These are phyloP conservation scores for Zoysia matrella DNA, from an alignment of 202 grass and related monocot species.

Conservation along the genomic window DNA sequence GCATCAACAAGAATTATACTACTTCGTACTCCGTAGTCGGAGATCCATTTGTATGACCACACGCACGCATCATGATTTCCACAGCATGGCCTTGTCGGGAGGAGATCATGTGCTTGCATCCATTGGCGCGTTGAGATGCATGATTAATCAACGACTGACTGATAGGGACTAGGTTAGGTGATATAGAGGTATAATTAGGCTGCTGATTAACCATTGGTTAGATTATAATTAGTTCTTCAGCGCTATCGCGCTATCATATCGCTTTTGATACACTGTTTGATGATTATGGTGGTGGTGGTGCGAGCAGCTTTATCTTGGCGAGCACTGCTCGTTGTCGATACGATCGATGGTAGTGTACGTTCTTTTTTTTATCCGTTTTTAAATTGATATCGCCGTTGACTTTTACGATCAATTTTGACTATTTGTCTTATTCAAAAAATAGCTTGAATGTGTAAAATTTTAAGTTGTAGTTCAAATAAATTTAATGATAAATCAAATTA, in stretches of 20 bases:
- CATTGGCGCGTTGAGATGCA: neutral
- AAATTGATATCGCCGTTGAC: too few relatives aligned
- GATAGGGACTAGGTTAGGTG: neutral
- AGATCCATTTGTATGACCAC: neutral
- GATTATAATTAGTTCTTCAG: slow-evolving; percentile 28
- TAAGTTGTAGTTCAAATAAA: too few relatives aligned
- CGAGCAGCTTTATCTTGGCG: neutral
- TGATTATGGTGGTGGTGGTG: neutral
- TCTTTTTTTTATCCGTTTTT: neutral
- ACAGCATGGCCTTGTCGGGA: slow-evolving; percentile 41
- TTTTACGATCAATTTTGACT: too few relatives aligned
- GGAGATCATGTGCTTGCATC: too few relatives aligned
- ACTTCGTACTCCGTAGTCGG: too few relatives aligned
- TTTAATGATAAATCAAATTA: too few relatives aligned
- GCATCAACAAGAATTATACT: too few relatives aligned
- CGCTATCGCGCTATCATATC: neutral
- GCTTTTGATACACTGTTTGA: neutral
- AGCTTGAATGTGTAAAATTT: too few relatives aligned
- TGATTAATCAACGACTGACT: neutral
- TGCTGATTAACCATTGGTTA: neutral
- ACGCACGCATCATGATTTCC: slow-evolving; percentile 35
- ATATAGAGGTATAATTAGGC: neutral
- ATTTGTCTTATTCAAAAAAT: too few relatives aligned
- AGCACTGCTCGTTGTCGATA: neutral
- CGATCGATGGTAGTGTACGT: neutral